Percentiles rank a stretch among this genome's conserved stretches.
phyloP scores from a whole-genome alignment of 225 moss, liverwort and hornwort genomes.

The Bryum argenteum region DNA sequence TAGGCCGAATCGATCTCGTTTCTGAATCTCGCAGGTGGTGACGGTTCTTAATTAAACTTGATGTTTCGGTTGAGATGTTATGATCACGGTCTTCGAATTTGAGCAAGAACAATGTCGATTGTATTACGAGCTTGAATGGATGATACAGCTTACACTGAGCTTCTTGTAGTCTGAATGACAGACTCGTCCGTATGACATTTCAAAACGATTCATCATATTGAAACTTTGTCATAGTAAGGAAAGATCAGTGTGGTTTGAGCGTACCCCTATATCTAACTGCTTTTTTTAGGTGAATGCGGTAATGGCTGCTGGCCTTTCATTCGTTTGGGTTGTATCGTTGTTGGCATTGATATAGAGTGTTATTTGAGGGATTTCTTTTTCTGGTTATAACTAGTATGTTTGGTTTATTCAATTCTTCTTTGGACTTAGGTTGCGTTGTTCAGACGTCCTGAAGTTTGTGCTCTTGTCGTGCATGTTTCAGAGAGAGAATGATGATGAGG shows the following conservation, averaged over 20 bases:
- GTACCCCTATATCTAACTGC: not conserved
- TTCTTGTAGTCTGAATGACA: not conserved
- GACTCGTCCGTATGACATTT: not conserved
- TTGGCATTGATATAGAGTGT: not conserved
- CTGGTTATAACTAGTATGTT: not conserved
- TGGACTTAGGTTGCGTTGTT: not conserved
- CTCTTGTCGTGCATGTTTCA: not conserved
- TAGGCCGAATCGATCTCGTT: not conserved
- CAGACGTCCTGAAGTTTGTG: not conserved
- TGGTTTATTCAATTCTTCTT: not conserved
- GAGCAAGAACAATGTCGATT: slow-evolving; percentile 6
- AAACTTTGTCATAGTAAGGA: not conserved
- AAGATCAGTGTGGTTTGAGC: not conserved
- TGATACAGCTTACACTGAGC: not conserved
- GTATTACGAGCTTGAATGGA: not conserved
- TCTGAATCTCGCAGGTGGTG: slow-evolving; percentile 16
- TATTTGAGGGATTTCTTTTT: not conserved
- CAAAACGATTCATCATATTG: not conserved
- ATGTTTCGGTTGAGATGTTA: not conserved
- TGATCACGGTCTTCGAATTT: not conserved
- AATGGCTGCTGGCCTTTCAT: not conserved
- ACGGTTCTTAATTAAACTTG: not conserved
- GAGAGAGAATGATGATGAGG: not conserved
- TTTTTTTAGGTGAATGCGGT: not conserved
- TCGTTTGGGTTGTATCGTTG: not conserved